Base-by-base conservation (phyloP, 495 filamentous ascomycete genomes). In the Penicillium canescens region DNA sequence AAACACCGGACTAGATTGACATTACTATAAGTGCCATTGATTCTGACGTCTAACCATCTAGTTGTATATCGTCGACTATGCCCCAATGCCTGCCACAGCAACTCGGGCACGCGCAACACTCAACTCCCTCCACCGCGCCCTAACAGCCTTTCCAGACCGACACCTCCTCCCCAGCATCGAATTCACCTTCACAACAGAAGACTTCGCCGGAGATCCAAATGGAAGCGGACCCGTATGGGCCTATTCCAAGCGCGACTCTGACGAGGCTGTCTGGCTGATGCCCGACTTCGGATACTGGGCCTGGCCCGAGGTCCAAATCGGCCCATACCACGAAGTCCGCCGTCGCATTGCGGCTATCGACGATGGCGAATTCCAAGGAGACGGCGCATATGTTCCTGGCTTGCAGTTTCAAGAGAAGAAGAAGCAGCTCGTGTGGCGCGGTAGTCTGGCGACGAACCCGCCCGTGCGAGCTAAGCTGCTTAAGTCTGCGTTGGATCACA, bases 201-300 rank as follows among this genome's bases (percentile, higher is more conserved):
- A 87, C 61, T 72, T 65, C 28, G 69, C 60, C 49, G 52, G 55
- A 13, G 59, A 62, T 11, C 50, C 61, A 12, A 46, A 52, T 0
- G 52, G 54, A 1, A 14, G 31, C 5, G 65, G 73, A 0, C 74
- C 77, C 0, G 66, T 81, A 3, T 87, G 83, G 82, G 67, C 74
- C 0, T 81, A 79, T 50, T 71, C 83, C 0, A 81, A 82, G 31
- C 65, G 64, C 3, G 64, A 65, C 16, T 54, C 56, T 6, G 76
- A 86, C 36, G 59, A 69, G 0, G 66, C 74, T 11, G 68, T 77
- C 45, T 92, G 89, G 83, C 61, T 89, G 3, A 88, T 92, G 72
- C 89, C 90, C 0, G 88, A 92, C 71, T 92, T 92, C 65, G 81
- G 83, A 54, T 89, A 86, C 74, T 92, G 86, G 86, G 74, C 83